A percentile compares a stretch with the other conserved stretches of the same genome.
phyloP scores from a whole-genome alignment of 2,329 filamentous ascomycete genomes.

The Aspergillus arachidicola region DNA sequence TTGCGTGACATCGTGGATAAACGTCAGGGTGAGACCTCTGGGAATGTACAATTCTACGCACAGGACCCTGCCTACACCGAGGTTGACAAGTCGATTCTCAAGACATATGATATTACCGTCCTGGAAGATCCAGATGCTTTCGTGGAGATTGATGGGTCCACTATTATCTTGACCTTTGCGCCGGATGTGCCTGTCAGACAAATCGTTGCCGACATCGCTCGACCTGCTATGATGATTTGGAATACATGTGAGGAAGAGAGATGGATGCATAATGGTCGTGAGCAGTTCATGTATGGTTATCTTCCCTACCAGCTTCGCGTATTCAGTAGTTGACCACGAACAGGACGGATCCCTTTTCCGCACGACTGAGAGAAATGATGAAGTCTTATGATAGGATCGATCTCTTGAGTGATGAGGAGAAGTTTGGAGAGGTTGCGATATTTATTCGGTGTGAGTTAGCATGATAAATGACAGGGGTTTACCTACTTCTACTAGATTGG shows the following conservation, averaged over 20 bases:
- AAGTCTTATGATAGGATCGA: background rate
- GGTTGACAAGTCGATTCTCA: slow-evolving; percentile 13
- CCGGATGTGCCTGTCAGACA: slow-evolving; percentile 33
- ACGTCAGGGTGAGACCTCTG: background rate
- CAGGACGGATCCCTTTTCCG: background rate
- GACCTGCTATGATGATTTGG: slow-evolving; percentile 25
- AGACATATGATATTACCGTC: slow-evolving; percentile 5
- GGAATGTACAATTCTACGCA: slow-evolving; percentile 12
- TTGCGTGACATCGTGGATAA: slow-evolving; percentile 5
- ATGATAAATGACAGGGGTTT: no score
- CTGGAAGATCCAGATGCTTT: slow-evolving; percentile 28
- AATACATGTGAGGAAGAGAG: background rate
- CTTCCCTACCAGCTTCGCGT: background rate
- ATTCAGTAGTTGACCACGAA: background rate
- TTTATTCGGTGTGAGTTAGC: background rate
- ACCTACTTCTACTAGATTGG: no score
- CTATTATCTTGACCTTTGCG: slow-evolving; percentile 33
- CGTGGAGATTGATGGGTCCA: slow-evolving; percentile 32
- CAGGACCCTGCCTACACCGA: slow-evolving; percentile 21
- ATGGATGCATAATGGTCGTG: background rate
- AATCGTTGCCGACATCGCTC: slow-evolving; percentile 37
- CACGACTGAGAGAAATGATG: background rate
- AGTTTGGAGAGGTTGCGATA: background rate
- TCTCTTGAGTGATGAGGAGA: background rate
- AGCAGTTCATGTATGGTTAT: background rate